Conservation (phyloP, 805 yeast genomes). For the Kluyveromyces nonfermentans region DNA sequence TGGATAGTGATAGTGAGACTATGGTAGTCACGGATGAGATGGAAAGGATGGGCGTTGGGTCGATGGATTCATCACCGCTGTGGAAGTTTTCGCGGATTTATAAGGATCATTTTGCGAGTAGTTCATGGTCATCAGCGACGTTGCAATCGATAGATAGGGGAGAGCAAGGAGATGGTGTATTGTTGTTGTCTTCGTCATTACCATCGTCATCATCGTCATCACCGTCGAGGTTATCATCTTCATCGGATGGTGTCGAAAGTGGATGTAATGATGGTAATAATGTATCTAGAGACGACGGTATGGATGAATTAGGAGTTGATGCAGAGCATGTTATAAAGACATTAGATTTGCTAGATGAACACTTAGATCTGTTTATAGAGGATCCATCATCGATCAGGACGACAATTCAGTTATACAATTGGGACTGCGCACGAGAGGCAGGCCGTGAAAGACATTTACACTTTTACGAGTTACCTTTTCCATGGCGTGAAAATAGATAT, state of each 20-base stretch:
- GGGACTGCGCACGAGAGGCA: slow-evolving; percentile 35
- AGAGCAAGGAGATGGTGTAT: neutral
- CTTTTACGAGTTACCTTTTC: slow-evolving; percentile 80
- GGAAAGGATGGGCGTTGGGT: neutral
- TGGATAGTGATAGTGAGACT: neutral
- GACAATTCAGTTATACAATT: slow-evolving; percentile 35
- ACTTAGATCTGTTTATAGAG: slow-evolving; percentile 5
- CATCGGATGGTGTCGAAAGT: too few species aligned
- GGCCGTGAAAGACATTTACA: slow-evolving; percentile 48
- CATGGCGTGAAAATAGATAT: slow-evolving; percentile 88
- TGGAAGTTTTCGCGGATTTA: slow-evolving; percentile 4
- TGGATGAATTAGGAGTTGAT: neutral
- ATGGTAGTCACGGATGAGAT: neutral
- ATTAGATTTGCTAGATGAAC: slow-evolving; percentile 6
- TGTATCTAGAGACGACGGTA: neutral
- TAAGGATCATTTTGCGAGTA: slow-evolving; percentile 4
- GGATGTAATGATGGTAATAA: neutral
- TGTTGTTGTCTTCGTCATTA: too few species aligned
- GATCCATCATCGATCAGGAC: slow-evolving; percentile 6
- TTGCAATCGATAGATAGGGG: neutral
- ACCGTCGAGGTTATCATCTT: too few species aligned
- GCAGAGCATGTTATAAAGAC: slow-evolving; percentile 6
- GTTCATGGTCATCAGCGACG: neutral
- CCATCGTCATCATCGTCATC: too few species aligned
- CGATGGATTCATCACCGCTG: slow-evolving; percentile 1